Evolutionary conservation across 805 yeast genomes (phyloP), one percentile per base, ranked within the genome.

Genomic region (Lipomyces orientalis): DNA sequence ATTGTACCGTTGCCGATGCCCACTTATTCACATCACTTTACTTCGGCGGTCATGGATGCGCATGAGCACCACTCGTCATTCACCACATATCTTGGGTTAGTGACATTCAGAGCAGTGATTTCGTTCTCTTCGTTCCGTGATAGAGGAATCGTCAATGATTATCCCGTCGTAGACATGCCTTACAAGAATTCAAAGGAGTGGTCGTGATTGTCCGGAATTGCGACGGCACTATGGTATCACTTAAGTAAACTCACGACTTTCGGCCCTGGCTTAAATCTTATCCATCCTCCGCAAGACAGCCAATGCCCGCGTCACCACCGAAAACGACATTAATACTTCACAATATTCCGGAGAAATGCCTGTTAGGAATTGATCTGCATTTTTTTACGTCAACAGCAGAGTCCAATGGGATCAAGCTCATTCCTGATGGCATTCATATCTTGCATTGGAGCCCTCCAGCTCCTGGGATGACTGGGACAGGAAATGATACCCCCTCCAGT

Each of bases 371-470:
- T 33, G 88, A 86, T 67, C 74, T 82, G 25, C 83, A 81, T 67
- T 85, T 83, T 73, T 84, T 86, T 78, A 79, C 78, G 46, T 73
- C 83, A 8, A 81, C 80, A 33, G 66, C 75, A 9, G 64, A 76
- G 1, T 77, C 85, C 31, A 78, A 76, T 65, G 91, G 91, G 0
- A 80, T 88, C 69, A 86, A 86, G 69, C 75, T 77, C 19, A 77
- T 88, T 3, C 81, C 85, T 0, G 65, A 75, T 2, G 91, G 91
- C 0, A 58, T 81, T 0, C 91, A 88, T 75, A 75, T 86, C 1
- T 71, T 88, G 12, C 91, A 88, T 75, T 82, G 84, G 76, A 83
- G 86, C 0, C 76, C 76, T 54, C 65, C 71, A 3, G 14, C 65
- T 29, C 60, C 60, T 9, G 58, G 55, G 2, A 19, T 57, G 22